Base-by-base conservation (phyloP, 2,329 filamentous ascomycete species). In the Talaromyces sp. region DNA sequence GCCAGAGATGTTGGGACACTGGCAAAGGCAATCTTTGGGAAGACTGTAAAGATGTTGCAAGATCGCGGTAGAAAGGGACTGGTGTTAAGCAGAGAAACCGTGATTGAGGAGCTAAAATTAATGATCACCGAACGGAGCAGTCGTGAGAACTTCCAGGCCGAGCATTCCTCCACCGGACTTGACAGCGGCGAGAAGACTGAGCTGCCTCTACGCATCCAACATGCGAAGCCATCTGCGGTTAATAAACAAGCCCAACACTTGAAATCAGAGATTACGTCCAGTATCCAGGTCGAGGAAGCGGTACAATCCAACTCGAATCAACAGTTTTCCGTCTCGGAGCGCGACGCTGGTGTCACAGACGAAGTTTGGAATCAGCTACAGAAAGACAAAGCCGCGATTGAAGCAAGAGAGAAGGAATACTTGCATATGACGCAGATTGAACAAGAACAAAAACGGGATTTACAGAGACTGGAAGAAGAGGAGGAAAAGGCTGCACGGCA, bases 1-100 rank as follows among this genome's bases (percentile, higher is more conserved):
- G 86, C 81, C 0, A 79, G 87, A 3, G 87, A 90, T 53, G 79
- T 90, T 1, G 73, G 83, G 12, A 81, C 80, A 0, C 50, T 89
- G 0, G 77, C 75, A 0, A 84, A 81, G 60, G 65, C 56, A 0
- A 80, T 88, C 1, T 84, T 85, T 63, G 69, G 71, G 0, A 65
- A 59, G 24, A 60, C 64, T 7, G 52, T 68, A 5, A 63, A 63
- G 14, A 56, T 71, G 0, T 65, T 58, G 8, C 56, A 54, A 12
- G 50, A 35, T 48, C 31, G n/a, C 12, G 27, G 21, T 19, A 24
- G 17, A 43, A 21, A 17, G 54, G 21, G n/a, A 52, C 41, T 17
- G 19, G 27, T 57, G 1, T 10, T 66, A 7, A 54, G 12, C 8
- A 58, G 62, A 41, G 54, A 55, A 10, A 55, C 59, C 5, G 55